Conservation (phyloP, 2,329 filamentous ascomycete species). For the Podosphaera fusca region DNA sequence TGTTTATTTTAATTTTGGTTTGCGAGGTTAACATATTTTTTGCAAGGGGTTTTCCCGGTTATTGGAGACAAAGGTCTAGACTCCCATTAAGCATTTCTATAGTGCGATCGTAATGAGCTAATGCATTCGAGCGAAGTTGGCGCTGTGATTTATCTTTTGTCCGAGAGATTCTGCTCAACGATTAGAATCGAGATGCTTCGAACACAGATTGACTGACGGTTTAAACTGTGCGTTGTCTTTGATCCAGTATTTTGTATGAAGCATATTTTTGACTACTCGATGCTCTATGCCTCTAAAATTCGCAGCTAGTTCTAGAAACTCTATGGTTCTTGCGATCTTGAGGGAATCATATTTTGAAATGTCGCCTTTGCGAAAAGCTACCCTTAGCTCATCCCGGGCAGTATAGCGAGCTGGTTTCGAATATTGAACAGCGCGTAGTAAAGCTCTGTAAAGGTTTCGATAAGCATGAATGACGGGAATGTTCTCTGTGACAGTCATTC, state of each 20-base stretch:
- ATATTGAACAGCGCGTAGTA: conserved; percentile 49
- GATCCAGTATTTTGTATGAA: conserved; percentile 21
- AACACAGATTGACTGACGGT: conserved; percentile 1
- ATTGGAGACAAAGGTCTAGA: conserved; percentile 42
- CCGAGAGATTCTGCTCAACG: not conserved
- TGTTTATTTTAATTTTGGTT: too few relatives aligned
- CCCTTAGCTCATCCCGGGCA: conserved; percentile 33
- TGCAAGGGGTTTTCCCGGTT: conserved; percentile 2
- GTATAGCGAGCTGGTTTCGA: conserved; percentile 43
- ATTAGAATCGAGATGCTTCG: not conserved
- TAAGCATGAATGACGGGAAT: conserved; percentile 36
- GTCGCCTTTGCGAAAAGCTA: conserved; percentile 30
- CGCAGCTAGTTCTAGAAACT: conserved; percentile 45
- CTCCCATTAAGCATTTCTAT: conserved; percentile 51
- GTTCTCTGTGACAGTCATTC: not conserved
- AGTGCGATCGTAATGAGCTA: conserved; percentile 43
- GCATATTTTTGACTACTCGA: conserved; percentile 43
- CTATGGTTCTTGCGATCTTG: conserved; percentile 39
- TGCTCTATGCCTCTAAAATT: conserved; percentile 45
- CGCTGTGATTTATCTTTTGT: not conserved
- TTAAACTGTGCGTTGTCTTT: not conserved
- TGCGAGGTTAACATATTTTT: too few relatives aligned
- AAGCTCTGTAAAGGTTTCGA: conserved; percentile 40
- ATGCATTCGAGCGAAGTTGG: conserved; percentile 6
- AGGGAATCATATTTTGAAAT: conserved; percentile 23